Percentiles rank a stretch among this genome's conserved stretches.
phyloP scores from a whole-genome alignment of 2,329 filamentous ascomycete species.

The Sporothrix humicola region DNA sequence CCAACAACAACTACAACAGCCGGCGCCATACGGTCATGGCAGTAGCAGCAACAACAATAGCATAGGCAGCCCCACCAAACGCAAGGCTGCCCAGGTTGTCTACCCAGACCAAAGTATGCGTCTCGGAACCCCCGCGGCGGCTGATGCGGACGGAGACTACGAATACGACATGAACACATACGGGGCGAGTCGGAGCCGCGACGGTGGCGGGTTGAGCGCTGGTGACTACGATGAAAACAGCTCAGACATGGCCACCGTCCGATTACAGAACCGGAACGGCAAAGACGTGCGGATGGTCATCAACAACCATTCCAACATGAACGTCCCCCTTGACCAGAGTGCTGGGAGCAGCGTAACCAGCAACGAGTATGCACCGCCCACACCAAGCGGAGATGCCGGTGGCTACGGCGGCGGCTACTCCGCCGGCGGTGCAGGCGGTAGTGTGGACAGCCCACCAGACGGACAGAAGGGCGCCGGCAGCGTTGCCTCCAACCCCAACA shows the following conservation, averaged over 20 bases:
- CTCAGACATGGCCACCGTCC: conserved; percentile 5
- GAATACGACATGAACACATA: conserved; percentile 34
- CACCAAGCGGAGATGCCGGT: conserved; percentile 30
- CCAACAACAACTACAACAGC: conserved; percentile 17
- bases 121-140: conserved; percentile 26
- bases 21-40: conserved; percentile 9
- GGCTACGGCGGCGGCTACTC: conserved; percentile 17
- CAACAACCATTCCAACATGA: conserved; percentile 33
- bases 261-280: conserved; percentile 29
- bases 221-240: conserved; percentile 32
- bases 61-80: conserved; percentile 30
- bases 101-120: conserved; percentile 25
- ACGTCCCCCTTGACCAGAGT: conserved; percentile 30
- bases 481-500: conserved; percentile 17
- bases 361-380: conserved; percentile 35
- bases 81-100: not conserved
- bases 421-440: not conserved
- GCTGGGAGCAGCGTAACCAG: conserved; percentile 35
- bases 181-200: conserved; percentile 19
- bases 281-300: conserved; percentile 36
- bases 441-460: conserved; percentile 26
- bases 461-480: conserved; percentile 17
- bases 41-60: not conserved
- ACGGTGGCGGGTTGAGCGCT: conserved; percentile 29
- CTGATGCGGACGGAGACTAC: conserved; percentile 35